phyloP scores from a whole-genome alignment of 2,329 filamentous ascomycete species.

The Ceratocystis albifundus region DNA sequence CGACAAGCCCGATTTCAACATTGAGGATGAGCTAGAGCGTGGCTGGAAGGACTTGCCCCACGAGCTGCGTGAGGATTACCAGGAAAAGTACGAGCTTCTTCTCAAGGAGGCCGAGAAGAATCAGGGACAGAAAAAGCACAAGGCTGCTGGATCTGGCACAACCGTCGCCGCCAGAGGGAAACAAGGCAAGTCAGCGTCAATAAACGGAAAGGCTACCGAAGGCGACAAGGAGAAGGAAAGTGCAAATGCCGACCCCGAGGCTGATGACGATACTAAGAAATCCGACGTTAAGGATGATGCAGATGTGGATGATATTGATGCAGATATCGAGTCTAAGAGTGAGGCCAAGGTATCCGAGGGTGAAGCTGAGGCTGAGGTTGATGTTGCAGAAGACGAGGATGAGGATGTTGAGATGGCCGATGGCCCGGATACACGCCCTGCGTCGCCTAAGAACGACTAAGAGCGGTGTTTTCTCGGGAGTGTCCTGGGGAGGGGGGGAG shows the following conservation, averaged over 20 bases:
- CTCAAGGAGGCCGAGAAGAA: slow-evolving; percentile 31
- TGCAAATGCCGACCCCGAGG: slow-evolving; percentile 8
- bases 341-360: slow-evolving; percentile 20
- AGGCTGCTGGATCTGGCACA: slow-evolving; percentile 15
- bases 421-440: slow-evolving; percentile 15
- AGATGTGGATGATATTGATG: slow-evolving; percentile 8
- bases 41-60: slow-evolving; percentile 45
- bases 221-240: slow-evolving; percentile 15
- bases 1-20: slow-evolving; percentile 30
- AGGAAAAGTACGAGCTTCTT: slow-evolving; percentile 34
- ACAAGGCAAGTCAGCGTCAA: slow-evolving; percentile 24
- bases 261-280: slow-evolving; percentile 15
- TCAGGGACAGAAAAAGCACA: slow-evolving; percentile 18
- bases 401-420: slow-evolving; percentile 22
- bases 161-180: slow-evolving; percentile 10
- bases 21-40: slow-evolving; percentile 45
- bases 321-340: slow-evolving; percentile 12
- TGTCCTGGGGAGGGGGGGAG: background rate
- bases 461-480: background rate
- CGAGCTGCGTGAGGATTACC: slow-evolving; percentile 40
- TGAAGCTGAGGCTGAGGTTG: background rate
- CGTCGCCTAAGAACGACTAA: slow-evolving; percentile 19
- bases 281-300: slow-evolving; percentile 15
- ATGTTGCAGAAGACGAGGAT: slow-evolving; percentile 15
- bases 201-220: slow-evolving; percentile 26